Base-by-base conservation (phyloP, 2,329 filamentous ascomycete genomes). In the Trichoderma polysporum region DNA sequence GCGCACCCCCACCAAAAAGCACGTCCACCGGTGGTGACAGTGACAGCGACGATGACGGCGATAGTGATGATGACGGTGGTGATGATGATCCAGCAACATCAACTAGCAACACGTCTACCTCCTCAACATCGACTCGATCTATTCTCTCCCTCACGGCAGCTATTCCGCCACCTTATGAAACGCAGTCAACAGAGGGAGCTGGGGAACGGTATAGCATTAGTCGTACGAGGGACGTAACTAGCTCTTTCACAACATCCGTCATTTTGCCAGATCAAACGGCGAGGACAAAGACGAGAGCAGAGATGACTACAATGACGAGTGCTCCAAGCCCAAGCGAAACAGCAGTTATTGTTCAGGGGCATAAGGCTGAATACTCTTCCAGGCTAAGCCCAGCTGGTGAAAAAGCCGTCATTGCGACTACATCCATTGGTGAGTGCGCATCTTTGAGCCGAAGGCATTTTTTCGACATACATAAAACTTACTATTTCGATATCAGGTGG, bases 401-500 rank as follows among this genome's bases (percentile, higher is more conserved):
- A 56, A 72, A 71, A 29, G 69, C 71, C 2, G 53, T 71, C n/a
- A 70, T 73, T 60, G 68, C 68, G 17, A 56, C 69, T 45, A 70
- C 69, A 13, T 66, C 70, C 3, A 61, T 72, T 49, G 70, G 71
- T 72, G 67, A 57, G 71, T 66, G 37, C 37, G 22, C 47, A 31
- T 25, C 4, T 37, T 19, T 35, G 4, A 37, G 49, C 19, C 12
- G 29, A 3, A 25, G 2, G 3, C 50, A 12, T 33, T 33, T 25
- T 12, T 4, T 41, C 33, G 35, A 29, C 54, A 12, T 50, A 37
- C 25, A 50, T 58, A 33, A 37, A 39, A 39, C 22, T 66, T 31
- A 58, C 62, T 33, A 22, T 50, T 39, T 25, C n/a, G 33, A 27
- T 53, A 13, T n/a, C 29, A 73, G 83, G 80, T 31, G 78, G 76